These are phyloP conservation scores for Trichophyton equinum DNA, from an alignment of 2,329 filamentous ascomycete species.

Conservation along the genomic window DNA sequence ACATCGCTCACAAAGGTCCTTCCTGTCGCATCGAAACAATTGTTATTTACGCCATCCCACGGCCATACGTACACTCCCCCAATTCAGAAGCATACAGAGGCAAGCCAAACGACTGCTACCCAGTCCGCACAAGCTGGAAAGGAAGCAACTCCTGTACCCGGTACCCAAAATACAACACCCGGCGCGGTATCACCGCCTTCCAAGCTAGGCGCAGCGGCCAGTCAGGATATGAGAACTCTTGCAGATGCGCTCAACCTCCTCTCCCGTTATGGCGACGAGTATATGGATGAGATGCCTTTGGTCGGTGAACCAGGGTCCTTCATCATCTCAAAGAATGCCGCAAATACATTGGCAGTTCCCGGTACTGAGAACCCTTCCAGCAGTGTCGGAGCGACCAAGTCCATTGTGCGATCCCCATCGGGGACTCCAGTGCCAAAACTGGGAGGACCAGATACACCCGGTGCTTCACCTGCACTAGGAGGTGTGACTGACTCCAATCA, in stretches of 20 bases:
- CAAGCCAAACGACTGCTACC: slow-evolving; percentile 21
- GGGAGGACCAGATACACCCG: slow-evolving; percentile 9
- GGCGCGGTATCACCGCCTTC: slow-evolving; percentile 14
- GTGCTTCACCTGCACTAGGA: slow-evolving; percentile 4
- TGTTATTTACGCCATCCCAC: slow-evolving; percentile 45
- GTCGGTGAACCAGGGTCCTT: slow-evolving; percentile 52
- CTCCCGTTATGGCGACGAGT: slow-evolving; percentile 46
- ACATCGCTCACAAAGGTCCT: slow-evolving; percentile 45
- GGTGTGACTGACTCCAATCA: not conserved
- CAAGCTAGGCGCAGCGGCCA: slow-evolving; percentile 5
- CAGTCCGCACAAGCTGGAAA: slow-evolving; percentile 35
- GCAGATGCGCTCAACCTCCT: slow-evolving; percentile 40
- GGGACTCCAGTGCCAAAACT: slow-evolving; percentile 10
- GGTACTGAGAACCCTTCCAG: slow-evolving; percentile 6
- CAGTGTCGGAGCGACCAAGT: not conserved
- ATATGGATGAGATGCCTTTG: slow-evolving; percentile 51
- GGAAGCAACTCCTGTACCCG: slow-evolving; percentile 36
- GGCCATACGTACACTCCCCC: slow-evolving; percentile 49
- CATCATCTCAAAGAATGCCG: slow-evolving; percentile 35
- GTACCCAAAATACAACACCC: slow-evolving; percentile 22
- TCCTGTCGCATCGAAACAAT: slow-evolving; percentile 40
- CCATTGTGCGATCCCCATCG: slow-evolving; percentile 1
- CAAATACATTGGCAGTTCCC: slow-evolving; percentile 13
- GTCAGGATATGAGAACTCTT: slow-evolving; percentile 31
- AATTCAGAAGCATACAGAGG: slow-evolving; percentile 29